phyloP scores from a whole-genome alignment of 2,329 filamentous ascomycete genomes.

The Cercospora sp. region DNA sequence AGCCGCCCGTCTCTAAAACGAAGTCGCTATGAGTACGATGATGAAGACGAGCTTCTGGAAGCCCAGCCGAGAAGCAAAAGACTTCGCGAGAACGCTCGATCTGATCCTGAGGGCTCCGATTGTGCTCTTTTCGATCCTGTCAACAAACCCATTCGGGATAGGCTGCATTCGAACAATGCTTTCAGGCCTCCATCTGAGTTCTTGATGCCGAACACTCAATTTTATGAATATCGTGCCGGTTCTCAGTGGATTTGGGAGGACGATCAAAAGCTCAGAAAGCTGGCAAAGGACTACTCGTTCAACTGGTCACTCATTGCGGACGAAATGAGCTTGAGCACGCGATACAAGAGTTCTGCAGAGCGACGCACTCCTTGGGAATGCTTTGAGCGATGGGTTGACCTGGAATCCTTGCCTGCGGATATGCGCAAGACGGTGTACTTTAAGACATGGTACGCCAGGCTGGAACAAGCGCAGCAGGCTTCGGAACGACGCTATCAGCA shows the following conservation, averaged over 20 bases:
- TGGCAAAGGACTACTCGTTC: constrained; percentile 91
- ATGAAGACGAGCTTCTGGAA: constrained; percentile 57
- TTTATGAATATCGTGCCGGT: constrained; percentile 82
- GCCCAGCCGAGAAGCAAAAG: constrained; percentile 42
- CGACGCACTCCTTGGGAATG: constrained; percentile 96
- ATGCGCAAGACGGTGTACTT: constrained; percentile 97
- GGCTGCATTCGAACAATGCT: constrained; percentile 85
- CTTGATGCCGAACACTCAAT: constrained; percentile 83
- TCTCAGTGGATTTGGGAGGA: constrained; percentile 92
- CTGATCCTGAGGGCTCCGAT: constrained; percentile 69
- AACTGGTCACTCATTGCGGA: constrained; percentile 96
- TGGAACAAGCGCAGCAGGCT: constrained; percentile 63
- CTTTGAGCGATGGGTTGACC: constrained; percentile 91
- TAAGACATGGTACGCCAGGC: constrained; percentile 66
- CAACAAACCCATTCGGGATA: constrained; percentile 84
- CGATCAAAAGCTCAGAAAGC: constrained; percentile 80
- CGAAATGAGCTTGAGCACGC: constrained; percentile 70
- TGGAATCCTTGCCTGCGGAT: constrained; percentile 87
- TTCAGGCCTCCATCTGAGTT: constrained; percentile 92
- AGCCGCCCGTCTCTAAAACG: constrained; percentile 70
- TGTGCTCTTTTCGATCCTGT: constrained; percentile 88
- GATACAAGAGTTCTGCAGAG: constrained; percentile 82
- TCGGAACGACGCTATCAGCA: constrained; percentile 60
- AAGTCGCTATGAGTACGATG: constrained; percentile 78
- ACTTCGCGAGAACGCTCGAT: constrained; percentile 46